Evolutionary conservation across 192 early-diverging fungal species (phyloP).

Genomic region (Coemansia sp.): DNA sequence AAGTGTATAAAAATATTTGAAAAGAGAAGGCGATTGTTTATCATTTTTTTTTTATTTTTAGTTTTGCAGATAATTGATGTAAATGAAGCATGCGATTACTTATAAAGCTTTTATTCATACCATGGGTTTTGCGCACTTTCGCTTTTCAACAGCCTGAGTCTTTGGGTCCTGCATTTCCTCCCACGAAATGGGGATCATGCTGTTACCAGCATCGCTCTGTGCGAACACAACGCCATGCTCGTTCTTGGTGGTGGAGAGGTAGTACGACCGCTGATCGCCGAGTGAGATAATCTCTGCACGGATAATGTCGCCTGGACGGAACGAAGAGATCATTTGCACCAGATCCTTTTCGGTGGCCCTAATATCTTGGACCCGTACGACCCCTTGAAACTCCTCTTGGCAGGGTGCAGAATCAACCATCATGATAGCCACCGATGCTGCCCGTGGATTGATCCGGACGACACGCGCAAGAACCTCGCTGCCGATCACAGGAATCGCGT

Average conservation of each 20-base stretch:
- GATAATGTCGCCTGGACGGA: slow-evolving; percentile 93
- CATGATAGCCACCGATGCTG: slow-evolving; percentile 88
- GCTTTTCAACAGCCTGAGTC: slow-evolving; percentile 76
- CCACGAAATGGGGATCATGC: slow-evolving; percentile 96
- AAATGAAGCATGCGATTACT: not conserved
- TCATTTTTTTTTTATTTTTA: not conserved
- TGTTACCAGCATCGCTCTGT: slow-evolving; percentile 74
- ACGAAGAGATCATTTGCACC: slow-evolving; percentile 87
- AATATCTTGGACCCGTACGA: slow-evolving; percentile 91
- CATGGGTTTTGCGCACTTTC: slow-evolving; percentile 94
- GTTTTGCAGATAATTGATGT: too few species aligned
- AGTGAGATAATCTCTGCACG: slow-evolving; percentile 84
- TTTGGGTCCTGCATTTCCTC: slow-evolving; percentile 97
- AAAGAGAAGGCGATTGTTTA: not conserved
- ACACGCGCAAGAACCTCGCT: slow-evolving; percentile 82
- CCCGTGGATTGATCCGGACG: slow-evolving; percentile 83
- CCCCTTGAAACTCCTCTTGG: slow-evolving; percentile 86
- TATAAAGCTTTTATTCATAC: slow-evolving; percentile 12
- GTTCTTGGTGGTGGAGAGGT: slow-evolving; percentile 88
- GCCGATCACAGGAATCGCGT: slow-evolving; percentile 74
- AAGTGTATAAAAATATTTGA: not conserved
- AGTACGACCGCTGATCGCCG: slow-evolving; percentile 89
- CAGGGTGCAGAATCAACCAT: slow-evolving; percentile 79
- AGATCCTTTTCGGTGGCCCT: slow-evolving; percentile 93
- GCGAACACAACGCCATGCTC: slow-evolving; percentile 94